phyloP scores from a whole-genome alignment of 129 eudicot species.

The Flaveria trinervia region DNA sequence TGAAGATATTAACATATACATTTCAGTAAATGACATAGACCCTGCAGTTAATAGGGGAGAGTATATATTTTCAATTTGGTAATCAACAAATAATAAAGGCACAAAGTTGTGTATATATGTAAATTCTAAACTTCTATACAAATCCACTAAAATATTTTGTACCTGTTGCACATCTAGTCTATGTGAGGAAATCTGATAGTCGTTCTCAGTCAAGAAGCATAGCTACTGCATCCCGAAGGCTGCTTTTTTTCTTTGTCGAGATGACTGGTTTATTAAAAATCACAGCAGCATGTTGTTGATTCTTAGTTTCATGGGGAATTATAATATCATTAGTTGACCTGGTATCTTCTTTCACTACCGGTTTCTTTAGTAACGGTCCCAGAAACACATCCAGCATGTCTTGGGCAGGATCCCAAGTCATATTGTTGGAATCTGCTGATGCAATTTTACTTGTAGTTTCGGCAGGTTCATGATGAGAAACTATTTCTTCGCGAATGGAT shows the following conservation, averaged over 20 bases:
- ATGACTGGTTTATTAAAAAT: constrained; percentile 31
- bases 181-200: background rate
- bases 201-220: constrained; percentile 54
- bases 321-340: constrained; percentile 24
- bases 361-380: constrained; percentile 55
- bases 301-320: constrained; percentile 32
- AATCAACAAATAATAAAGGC: constrained; percentile 3
- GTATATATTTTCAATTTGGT: background rate
- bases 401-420: constrained; percentile 61
- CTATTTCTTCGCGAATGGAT: constrained; percentile 23
- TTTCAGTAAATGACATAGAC: background rate
- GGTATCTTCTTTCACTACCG: constrained; percentile 36
- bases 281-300: constrained; percentile 32
- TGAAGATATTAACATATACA: background rate
- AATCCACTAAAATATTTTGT: constrained; percentile 1
- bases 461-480: constrained; percentile 18
- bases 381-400: constrained; percentile 73
- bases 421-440: constrained; percentile 12
- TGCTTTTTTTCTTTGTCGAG: constrained; percentile 56
- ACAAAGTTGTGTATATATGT: constrained; percentile 19
- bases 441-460: constrained; percentile 29
- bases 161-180: constrained; percentile 8
- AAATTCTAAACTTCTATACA: background rate
- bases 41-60: too few species aligned
- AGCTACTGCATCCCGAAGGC: constrained; percentile 67